Evolutionary conservation across 2,329 filamentous ascomycete species (phyloP).

Genomic region (Coniochaeta pulveracea): DNA sequence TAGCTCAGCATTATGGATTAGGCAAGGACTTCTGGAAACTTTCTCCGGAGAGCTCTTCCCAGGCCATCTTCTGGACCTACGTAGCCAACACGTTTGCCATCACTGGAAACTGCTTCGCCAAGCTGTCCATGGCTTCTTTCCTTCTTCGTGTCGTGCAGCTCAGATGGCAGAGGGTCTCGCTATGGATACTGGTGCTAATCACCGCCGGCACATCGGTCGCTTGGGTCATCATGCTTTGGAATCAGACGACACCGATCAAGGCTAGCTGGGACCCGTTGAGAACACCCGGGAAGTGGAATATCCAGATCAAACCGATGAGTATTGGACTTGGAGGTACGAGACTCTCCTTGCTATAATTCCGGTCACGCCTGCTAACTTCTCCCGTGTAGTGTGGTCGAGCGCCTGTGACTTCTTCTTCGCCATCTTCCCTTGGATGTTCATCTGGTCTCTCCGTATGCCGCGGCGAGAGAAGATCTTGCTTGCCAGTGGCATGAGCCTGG

Average conservation of each 20-base stretch:
- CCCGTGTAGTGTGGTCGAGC: constrained; percentile 21
- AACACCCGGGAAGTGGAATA: constrained; percentile 21
- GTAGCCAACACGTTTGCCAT: constrained; percentile 25
- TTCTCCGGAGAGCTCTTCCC: constrained; percentile 17
- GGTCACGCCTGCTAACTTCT: constrained; percentile 2
- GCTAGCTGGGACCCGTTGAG: constrained; percentile 23
- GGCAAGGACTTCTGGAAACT: constrained; percentile 21
- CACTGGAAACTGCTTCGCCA: constrained; percentile 24
- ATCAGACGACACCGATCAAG: constrained; percentile 22
- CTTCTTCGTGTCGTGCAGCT: constrained; percentile 24
- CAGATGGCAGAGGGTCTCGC: constrained; percentile 19
- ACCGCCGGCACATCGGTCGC: constrained; percentile 19
- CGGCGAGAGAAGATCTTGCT: constrained; percentile 32
- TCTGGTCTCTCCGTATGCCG: constrained; percentile 32
- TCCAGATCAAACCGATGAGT: constrained; percentile 23
- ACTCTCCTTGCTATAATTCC: background rate
- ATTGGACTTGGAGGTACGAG: constrained; percentile 22
- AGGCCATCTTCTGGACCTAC: constrained; percentile 26
- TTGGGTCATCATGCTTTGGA: constrained; percentile 24
- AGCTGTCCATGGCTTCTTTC: constrained; percentile 26
- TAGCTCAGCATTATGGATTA: constrained; percentile 21
- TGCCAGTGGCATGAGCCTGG: constrained; percentile 27
- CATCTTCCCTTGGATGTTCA: constrained; percentile 29
- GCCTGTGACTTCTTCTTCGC: constrained; percentile 27
- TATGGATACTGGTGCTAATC: constrained; percentile 20